These are phyloP conservation scores for Podospora australis DNA, from an alignment of 495 filamentous ascomycete species.

Conservation along the genomic window DNA sequence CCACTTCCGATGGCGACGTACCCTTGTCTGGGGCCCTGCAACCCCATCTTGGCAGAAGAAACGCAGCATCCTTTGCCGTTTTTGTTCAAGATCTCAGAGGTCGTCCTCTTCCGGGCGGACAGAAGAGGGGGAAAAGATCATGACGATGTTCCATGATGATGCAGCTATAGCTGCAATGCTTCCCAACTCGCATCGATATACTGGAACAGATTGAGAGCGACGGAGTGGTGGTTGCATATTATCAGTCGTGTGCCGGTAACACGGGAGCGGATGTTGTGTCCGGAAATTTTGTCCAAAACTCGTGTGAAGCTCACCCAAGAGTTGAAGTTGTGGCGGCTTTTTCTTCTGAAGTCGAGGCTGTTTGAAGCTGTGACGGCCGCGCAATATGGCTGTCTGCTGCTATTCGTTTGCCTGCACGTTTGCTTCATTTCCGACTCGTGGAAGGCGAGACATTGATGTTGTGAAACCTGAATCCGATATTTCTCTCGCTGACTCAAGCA, in stretches of 20 bases:
- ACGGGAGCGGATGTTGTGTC: neutral
- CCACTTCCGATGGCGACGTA: slow-evolving; percentile 1
- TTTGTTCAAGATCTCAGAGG: no score
- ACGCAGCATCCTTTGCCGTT: neutral
- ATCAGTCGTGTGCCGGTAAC: neutral
- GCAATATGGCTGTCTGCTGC: neutral
- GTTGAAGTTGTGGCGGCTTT: neutral
- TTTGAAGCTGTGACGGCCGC: neutral
- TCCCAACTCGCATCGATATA: no score
- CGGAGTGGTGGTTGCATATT: no score
- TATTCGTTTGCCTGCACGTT: neutral
- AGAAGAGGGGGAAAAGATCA: no score
- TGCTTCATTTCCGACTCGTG: neutral
- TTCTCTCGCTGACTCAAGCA: neutral
- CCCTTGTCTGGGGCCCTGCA: slow-evolving; percentile 1
- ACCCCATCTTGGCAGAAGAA: neutral
- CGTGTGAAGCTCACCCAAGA: neutral
- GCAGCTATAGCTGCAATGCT: no score
- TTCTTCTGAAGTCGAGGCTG: slow-evolving; percentile 1
- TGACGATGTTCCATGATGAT: no score
- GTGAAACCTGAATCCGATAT: neutral
- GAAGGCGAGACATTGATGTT: neutral
- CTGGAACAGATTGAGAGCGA: no score
- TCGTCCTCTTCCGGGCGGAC: no score
- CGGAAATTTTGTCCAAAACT: neutral